Percentiles rank a stretch among this genome's conserved stretches.
Conservation (phyloP, 2,329 filamentous ascomycete species). For the Phoma sp. region DNA sequence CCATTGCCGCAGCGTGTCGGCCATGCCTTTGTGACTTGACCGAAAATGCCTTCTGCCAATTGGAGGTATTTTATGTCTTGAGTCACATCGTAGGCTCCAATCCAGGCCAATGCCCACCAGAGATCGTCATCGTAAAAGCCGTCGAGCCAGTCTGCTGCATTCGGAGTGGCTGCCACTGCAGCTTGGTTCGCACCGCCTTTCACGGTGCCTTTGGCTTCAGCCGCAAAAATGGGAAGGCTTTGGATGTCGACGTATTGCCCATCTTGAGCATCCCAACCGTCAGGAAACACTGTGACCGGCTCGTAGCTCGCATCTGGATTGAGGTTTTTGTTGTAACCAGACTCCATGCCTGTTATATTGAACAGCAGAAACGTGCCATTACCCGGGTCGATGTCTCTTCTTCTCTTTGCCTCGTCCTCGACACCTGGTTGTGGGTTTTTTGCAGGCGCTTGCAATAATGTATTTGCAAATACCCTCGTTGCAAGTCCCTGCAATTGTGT, state of each 20-base stretch:
- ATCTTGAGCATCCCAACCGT: slow-evolving; percentile 22
- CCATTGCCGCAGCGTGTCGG: slow-evolving; percentile 52
- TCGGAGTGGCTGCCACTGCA: slow-evolving; percentile 16
- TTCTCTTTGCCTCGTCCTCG: slow-evolving; percentile 21
- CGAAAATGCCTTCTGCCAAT: slow-evolving; percentile 58
- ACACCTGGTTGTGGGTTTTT: slow-evolving; percentile 40
- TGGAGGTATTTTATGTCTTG: slow-evolving; percentile 52
- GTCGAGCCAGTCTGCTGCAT: slow-evolving; percentile 47
- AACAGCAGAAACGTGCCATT: slow-evolving; percentile 16
- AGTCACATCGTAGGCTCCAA: slow-evolving; percentile 62
- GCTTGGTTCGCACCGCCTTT: slow-evolving; percentile 10
- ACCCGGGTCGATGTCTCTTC: slow-evolving; percentile 6
- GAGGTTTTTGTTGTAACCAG: slow-evolving; percentile 32
- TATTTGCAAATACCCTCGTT: slow-evolving; percentile 52
- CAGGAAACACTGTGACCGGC: slow-evolving; percentile 26
- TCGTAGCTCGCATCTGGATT: slow-evolving; percentile 22
- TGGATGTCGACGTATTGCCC: slow-evolving; percentile 18
- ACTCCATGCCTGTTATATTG: slow-evolving; percentile 14
- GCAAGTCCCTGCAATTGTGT: slow-evolving; percentile 46
- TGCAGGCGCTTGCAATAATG: slow-evolving; percentile 43
- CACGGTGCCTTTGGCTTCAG: slow-evolving; percentile 2
- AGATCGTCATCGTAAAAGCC: slow-evolving; percentile 61
- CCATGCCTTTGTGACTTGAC: slow-evolving; percentile 49
- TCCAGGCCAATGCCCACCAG: slow-evolving; percentile 60
- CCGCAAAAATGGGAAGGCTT: slow-evolving; percentile 14